A percentile compares a stretch with the other conserved stretches of the same genome.
Evolutionary conservation across 176 grass and related monocot species (phyloP).

Genomic region (Poa pratensis): DNA sequence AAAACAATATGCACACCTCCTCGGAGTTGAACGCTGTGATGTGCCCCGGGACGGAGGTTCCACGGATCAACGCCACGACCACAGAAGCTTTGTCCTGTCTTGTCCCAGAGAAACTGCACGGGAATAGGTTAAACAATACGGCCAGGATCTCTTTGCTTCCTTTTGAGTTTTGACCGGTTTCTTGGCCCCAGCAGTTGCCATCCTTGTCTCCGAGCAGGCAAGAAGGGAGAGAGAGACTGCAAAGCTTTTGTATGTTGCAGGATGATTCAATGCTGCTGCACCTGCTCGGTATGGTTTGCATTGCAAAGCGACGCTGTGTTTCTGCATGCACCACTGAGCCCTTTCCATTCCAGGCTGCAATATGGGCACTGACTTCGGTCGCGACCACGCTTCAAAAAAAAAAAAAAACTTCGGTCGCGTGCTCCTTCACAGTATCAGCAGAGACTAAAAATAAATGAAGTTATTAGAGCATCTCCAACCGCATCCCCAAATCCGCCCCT

Average conservation of each 20-base stretch:
- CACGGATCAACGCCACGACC: background rate
- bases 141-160: background rate
- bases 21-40: too few relatives aligned
- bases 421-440: background rate
- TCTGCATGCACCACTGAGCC: background rate
- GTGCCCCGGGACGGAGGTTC: background rate
- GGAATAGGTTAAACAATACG: constrained; percentile 13
- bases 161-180: constrained; percentile 32
- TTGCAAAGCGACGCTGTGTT: background rate
- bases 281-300: background rate
- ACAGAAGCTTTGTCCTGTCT: background rate
- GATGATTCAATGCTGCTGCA: constrained; percentile 1
- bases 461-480: too few relatives aligned
- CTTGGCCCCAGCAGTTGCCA: background rate
- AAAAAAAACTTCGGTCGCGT: too few relatives aligned
- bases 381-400: too few relatives aligned
- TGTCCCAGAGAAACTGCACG: background rate
- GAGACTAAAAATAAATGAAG: background rate
- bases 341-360: constrained; percentile 27
- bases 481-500: too few relatives aligned
- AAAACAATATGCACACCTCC: too few relatives aligned
- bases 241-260: background rate
- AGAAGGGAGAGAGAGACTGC: too few relatives aligned
- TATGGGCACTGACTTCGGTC: background rate
- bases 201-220: constrained; percentile 20